Conservation (phyloP, 805 yeast genomes). For the Brettanomyces nanus region DNA sequence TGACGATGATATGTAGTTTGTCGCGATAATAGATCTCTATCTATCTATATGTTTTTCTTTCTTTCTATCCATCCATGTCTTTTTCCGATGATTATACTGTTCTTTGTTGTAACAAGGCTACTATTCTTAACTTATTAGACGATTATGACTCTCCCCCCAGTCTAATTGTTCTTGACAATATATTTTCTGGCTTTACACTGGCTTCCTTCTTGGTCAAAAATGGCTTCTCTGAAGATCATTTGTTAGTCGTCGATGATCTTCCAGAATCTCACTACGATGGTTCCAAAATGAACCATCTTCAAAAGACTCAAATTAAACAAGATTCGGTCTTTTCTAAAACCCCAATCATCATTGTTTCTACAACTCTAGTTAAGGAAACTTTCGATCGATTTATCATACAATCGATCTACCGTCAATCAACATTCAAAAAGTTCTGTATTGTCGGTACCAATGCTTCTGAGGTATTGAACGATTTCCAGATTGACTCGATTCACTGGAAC, state of each 20-base stretch:
- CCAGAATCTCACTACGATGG: neutral
- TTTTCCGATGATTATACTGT: neutral
- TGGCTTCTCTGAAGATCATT: neutral
- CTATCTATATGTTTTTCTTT: neutral
- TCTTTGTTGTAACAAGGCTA: neutral
- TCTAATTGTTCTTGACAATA: neutral
- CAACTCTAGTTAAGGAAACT: no score
- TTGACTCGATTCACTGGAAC: neutral
- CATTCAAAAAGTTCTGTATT: neutral
- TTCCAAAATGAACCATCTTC: neutral
- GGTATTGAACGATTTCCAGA: neutral
- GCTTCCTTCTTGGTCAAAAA: neutral
- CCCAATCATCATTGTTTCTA: neutral
- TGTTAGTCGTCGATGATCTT: conserved; percentile 1
- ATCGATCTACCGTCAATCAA: neutral
- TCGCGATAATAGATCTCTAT: neutral
- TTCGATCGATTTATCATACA: neutral
- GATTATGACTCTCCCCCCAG: neutral
- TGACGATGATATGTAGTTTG: conserved; percentile 24
- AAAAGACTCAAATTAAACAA: neutral
- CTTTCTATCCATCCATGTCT: neutral
- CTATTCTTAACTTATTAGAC: neutral
- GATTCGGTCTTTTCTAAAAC: neutral
- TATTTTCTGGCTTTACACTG: neutral
- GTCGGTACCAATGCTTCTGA: neutral